phyloP scores from a whole-genome alignment of 768 basidiomycete species.

The Melanogaster broomeanus region DNA sequence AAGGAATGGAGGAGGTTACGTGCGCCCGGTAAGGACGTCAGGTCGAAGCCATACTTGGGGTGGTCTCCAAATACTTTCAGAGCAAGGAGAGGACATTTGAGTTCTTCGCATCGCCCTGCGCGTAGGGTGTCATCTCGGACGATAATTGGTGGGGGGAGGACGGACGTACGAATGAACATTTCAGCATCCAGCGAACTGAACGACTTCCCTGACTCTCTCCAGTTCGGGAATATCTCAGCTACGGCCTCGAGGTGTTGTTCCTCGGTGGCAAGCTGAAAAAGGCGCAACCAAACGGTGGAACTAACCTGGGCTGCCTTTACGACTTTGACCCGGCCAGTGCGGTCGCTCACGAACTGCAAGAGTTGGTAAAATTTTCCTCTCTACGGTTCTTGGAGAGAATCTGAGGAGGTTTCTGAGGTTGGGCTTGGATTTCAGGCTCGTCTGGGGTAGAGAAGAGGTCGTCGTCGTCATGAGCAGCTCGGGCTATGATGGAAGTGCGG shows the following conservation, averaged over 20 bases:
- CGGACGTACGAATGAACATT: conserved; percentile 54
- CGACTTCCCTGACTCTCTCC: conserved; percentile 45
- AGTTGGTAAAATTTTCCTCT: conserved; percentile 20
- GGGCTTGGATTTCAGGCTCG: not conserved
- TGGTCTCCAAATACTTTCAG: conserved; percentile 63
- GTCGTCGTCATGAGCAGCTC: conserved; percentile 6
- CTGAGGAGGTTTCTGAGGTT: no score
- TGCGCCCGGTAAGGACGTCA: conserved; percentile 49
- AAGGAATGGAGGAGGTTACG: conserved; percentile 61
- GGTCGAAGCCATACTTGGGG: conserved; percentile 56
- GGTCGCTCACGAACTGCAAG: conserved; percentile 29
- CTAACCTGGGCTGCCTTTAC: conserved; percentile 39
- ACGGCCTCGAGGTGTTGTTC: conserved; percentile 51
- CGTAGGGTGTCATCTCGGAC: not conserved
- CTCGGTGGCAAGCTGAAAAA: conserved; percentile 51
- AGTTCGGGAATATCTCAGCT: conserved; percentile 48
- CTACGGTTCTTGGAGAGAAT: conserved; percentile 18
- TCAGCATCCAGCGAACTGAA: conserved; percentile 45
- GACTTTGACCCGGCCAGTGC: conserved; percentile 28
- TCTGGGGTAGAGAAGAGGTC: conserved; percentile 13
- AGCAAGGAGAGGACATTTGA: conserved; percentile 55
- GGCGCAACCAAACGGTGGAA: conserved; percentile 48
- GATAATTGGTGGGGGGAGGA: not conserved
- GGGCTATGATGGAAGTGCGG: conserved; percentile 12
- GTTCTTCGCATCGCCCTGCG: conserved; percentile 62